Base-by-base conservation (phyloP, 176 grass and related monocot genomes). In the Puya raimondii region DNA sequence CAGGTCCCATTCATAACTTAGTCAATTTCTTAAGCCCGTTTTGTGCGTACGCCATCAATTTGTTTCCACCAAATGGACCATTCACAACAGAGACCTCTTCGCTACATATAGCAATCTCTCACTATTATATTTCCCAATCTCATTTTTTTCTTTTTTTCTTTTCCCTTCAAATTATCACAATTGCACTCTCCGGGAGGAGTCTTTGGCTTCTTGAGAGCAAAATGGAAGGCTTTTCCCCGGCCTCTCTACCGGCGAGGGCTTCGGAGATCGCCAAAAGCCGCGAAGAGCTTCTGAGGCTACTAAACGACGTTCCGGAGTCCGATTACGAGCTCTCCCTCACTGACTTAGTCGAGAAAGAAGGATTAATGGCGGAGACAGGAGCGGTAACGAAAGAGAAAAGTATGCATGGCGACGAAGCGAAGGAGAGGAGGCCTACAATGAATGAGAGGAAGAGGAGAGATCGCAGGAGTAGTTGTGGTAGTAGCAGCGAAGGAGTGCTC, bases 401-500 rank as follows among this genome's bases (percentile, higher is more conserved):
- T 11, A 21, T 72, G 9, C 2, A 12, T 49, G 48, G 25, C 2
- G 75, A 72, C 15, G 63, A 67, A 52, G 33, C 20, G 2, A 13
- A 50, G 0, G 79, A 65, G 64, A 69, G 3, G 50, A 18, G 25
- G 77, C 2, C 23, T 69, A n/a, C 52, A 26, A 7, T 14, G 10
- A 12, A 27, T 27, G 50, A 26, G 22, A 70, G 20, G 65, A 66
- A 72, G 70, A 50, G 71, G 74, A 71, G 25, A 50, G 78, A 79
- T 51, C 61, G 81, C 63, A 68, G 83, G 29, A 75, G 84, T 50
- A 69, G 77, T 63, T 81, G 84, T 70, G 77, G 92, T 17, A 85
- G 88, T 74, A 85, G 86, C 69, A 92, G 86, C 72, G 92, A 96
- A 76, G 88, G 92, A 65, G 92, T 96, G 10, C 83, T 96, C 25